Conservation (phyloP, 106 monocot species). For the Apostasia ramifera region DNA sequence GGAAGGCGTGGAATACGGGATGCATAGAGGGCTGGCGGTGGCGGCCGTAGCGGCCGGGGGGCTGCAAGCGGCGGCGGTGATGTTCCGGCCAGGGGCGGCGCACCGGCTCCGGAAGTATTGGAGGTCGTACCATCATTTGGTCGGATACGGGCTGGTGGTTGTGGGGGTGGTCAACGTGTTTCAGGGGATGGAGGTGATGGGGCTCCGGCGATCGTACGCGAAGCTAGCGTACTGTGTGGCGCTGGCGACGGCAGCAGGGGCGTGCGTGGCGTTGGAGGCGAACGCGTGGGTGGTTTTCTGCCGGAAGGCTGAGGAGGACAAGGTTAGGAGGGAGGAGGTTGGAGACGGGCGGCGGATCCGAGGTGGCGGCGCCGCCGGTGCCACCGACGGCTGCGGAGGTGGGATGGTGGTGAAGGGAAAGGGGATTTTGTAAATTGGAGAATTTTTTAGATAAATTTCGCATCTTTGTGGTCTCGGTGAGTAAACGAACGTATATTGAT, state of each 20-base stretch:
- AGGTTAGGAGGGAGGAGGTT: constrained; percentile 24
- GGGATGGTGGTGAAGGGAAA: background rate
- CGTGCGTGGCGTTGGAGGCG: constrained; percentile 64
- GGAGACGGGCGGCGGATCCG: constrained; percentile 1
- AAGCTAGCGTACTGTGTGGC: constrained; percentile 66
- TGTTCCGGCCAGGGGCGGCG: constrained; percentile 66
- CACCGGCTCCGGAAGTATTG: constrained; percentile 74
- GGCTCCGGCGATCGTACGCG: constrained; percentile 38
- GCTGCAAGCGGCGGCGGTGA: constrained; percentile 63
- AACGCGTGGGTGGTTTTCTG: constrained; percentile 82
- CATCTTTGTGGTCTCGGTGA: too few species aligned
- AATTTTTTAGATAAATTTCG: too few species aligned
- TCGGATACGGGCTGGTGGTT: constrained; percentile 73
- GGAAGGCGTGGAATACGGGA: constrained; percentile 34
- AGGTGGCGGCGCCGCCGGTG: background rate
- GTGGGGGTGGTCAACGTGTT: constrained; percentile 83
- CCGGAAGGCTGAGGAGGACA: constrained; percentile 63
- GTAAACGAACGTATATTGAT: too few species aligned
- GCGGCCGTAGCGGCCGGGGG: constrained; percentile 40
- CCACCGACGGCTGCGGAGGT: background rate
- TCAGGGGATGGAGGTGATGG: constrained; percentile 82
- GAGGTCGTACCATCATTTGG: constrained; percentile 92
- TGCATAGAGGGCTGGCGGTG: constrained; percentile 57
- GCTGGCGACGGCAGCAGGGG: constrained; percentile 49
- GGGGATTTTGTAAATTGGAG: background rate